phyloP scores from a whole-genome alignment of 805 yeast species.

The Metschnikowia proteae region DNA sequence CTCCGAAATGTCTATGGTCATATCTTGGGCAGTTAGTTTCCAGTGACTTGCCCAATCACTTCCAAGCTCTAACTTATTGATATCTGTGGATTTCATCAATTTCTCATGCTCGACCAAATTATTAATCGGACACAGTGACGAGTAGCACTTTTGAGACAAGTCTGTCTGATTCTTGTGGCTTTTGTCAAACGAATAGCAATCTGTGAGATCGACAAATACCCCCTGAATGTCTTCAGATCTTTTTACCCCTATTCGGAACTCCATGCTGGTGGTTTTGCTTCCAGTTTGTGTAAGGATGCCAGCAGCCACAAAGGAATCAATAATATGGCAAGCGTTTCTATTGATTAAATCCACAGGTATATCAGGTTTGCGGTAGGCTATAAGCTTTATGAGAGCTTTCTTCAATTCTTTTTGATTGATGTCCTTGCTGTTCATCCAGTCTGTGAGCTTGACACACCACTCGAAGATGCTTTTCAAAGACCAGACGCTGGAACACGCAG shows the following conservation, averaged over 20 bases:
- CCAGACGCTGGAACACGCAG: conserved; percentile 45
- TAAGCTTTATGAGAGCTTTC: conserved; percentile 47
- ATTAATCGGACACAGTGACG: conserved; percentile 32
- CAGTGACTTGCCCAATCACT: conserved; percentile 66
- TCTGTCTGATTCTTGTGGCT: conserved; percentile 11
- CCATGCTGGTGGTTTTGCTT: not conserved
- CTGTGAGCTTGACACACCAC: conserved; percentile 51
- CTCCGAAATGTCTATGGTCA: conserved; percentile 47
- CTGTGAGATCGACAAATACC: conserved; percentile 42
- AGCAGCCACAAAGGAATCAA: conserved; percentile 38
- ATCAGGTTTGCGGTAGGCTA: conserved; percentile 49
- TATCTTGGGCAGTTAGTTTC: conserved; percentile 54
- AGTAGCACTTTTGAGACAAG: conserved; percentile 23
- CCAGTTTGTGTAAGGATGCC: conserved; percentile 26
- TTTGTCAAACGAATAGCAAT: conserved; percentile 40
- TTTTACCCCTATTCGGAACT: not conserved
- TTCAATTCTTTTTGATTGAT: conserved; percentile 52
- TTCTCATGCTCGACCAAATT: conserved; percentile 17
- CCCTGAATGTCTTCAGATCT: conserved; percentile 30
- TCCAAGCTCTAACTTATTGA: conserved; percentile 28
- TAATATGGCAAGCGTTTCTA: conserved; percentile 47
- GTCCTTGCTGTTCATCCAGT: conserved; percentile 51
- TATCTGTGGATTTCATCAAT: conserved; percentile 19
- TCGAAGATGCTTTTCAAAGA: conserved; percentile 46
- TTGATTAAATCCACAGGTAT: conserved; percentile 49